Conservation (phyloP, 129 eudicot species). For the Erigeron canadensis region DNA sequence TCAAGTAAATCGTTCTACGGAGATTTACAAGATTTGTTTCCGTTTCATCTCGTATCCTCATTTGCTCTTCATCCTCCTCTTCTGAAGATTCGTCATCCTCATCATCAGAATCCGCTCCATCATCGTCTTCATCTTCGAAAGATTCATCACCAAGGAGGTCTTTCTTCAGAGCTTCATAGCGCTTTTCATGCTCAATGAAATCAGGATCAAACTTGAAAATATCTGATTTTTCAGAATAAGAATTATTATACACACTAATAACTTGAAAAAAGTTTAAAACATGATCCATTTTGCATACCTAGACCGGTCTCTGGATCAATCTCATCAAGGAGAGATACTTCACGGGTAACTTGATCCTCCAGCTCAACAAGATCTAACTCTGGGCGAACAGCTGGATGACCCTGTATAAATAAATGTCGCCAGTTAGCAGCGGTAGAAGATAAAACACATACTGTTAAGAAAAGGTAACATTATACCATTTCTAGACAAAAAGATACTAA, state of each 20-base stretch:
- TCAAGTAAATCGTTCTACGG: conserved; percentile 82
- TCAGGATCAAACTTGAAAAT: conserved; percentile 81
- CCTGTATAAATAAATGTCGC: conserved; percentile 42
- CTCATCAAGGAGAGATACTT: conserved; percentile 73
- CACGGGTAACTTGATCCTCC: conserved; percentile 93
- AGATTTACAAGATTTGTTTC: conserved; percentile 89
- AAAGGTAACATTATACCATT: neutral
- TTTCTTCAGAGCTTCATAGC: conserved; percentile 84
- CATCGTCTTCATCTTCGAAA: conserved; percentile 59
- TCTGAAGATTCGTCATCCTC: conserved; percentile 68
- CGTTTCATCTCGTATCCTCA: conserved; percentile 87
- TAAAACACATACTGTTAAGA: neutral
- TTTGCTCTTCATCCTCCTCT: conserved; percentile 70
- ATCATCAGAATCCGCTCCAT: conserved; percentile 58
- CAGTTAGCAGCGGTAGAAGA: conserved; percentile 3
- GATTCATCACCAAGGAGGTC: conserved; percentile 90
- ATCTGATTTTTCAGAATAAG: conserved; percentile 40
- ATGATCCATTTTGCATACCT: conserved; percentile 39
- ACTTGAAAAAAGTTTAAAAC: conserved; percentile 12
- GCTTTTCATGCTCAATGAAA: conserved; percentile 69
- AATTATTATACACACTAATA: neutral
- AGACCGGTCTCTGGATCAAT: conserved; percentile 75
- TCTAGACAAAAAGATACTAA: conserved; percentile 21
- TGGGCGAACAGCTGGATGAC: conserved; percentile 89
- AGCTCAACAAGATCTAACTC: conserved; percentile 92